Base-by-base conservation (phyloP, 2,329 filamentous ascomycete species). In the Hypoxylon sp. region DNA sequence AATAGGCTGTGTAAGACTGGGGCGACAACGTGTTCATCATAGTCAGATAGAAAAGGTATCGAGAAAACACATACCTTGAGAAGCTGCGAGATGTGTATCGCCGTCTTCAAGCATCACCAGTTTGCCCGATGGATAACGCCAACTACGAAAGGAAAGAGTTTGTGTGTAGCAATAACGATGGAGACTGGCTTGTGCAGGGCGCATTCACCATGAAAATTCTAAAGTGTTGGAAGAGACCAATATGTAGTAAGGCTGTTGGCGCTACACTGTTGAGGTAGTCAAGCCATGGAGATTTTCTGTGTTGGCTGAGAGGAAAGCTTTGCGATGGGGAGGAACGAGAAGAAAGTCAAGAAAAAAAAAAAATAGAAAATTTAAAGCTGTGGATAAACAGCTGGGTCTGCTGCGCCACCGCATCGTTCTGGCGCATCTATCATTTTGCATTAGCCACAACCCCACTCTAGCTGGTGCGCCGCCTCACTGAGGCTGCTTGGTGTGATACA, bases 11-110 rank as follows among this genome's bases (percentile, higher is more conserved):
- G 74, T 88, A 85, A 84, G 86, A 85, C 85, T 86, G 86, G 86
- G 86, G 86, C 86, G 86, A 88, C 86, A 85, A 81, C 78, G 78
- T 81, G 79, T 81, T 88, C 85, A 88, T 88, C 85, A 88, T 84
- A 65, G 68, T 74, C 73, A 44, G 58, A 48, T 30, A 13, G 42
- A 44, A 55, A 35, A 35, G 66, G 48, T 56, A 58, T 30, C 50
- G 55, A 53, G 31, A 54, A 48, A 1, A 46, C n/a, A 73, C 73
- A 55, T 76, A 77, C 71, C 71, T 69, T 51, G 42, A 50, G 40
- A 42, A 62, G 63, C 55, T 51, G 31, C 13, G 17, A 54, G 20
- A 33, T 53, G n/a, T 30, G 46, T 17, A 40, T 44, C 50, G 22
- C 6, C 8, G 35, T 31, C 22, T 25, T 20, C 2, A 31, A 14